Conservation (phyloP, 306 rosid genomes). For the Lagenaria siceraria region DNA sequence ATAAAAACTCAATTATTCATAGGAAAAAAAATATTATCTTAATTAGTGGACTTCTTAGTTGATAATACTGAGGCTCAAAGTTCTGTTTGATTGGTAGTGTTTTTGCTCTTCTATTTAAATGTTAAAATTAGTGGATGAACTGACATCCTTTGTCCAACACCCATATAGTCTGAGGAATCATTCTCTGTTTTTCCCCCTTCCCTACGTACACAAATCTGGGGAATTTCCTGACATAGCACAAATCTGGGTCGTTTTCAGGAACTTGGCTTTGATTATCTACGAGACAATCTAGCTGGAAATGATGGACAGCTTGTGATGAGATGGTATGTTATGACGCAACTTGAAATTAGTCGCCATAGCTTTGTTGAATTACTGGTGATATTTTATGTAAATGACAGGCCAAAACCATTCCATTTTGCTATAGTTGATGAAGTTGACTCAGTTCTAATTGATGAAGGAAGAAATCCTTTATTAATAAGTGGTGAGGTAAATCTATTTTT, state of each 20-base stretch:
- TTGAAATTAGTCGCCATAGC: slow-evolving; percentile 3
- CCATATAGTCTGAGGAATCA: neutral
- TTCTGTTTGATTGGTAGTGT: neutral
- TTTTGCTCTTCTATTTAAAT: neutral
- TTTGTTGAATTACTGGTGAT: slow-evolving; percentile 4
- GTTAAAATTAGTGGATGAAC: neutral
- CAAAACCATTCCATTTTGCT: slow-evolving; percentile 93
- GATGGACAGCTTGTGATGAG: slow-evolving; percentile 87
- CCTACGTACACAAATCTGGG: neutral
- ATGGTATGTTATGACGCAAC: slow-evolving; percentile 42
- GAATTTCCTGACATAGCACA: slow-evolving; percentile 9
- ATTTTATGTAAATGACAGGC: slow-evolving; percentile 43
- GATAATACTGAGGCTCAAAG: neutral
- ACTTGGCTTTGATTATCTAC: slow-evolving; percentile 95
- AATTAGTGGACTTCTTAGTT: neutral
- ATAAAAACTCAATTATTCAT: no score
- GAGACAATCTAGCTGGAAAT: slow-evolving; percentile 90
- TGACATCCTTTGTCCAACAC: slow-evolving; percentile 8
- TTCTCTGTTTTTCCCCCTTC: neutral
- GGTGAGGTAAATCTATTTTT: slow-evolving; percentile 55
- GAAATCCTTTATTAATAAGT: slow-evolving; percentile 92
- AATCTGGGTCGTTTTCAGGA: slow-evolving; percentile 36
- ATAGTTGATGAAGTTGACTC: slow-evolving; percentile 98
- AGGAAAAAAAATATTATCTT: no score
- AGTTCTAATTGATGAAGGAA: slow-evolving; percentile 91